These are phyloP conservation scores for Stephania japonica DNA, from an alignment of 164 flowering plant genomes.

Conservation along the genomic window DNA sequence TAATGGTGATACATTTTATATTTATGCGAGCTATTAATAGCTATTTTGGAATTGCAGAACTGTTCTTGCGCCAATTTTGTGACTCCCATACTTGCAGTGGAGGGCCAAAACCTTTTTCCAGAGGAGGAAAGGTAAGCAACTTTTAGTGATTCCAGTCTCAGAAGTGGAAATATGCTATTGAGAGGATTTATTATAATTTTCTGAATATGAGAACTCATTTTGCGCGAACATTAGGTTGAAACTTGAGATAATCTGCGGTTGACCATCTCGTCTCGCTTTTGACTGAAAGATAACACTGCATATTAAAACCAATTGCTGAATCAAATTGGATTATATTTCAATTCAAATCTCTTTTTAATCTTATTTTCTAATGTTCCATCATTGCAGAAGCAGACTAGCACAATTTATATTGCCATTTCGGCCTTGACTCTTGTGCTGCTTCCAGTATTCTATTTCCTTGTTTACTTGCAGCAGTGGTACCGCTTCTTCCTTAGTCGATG, in stretches of 20 bases:
- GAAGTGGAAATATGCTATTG: neutral
- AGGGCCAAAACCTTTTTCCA: conserved; percentile 57
- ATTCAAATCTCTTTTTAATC: neutral
- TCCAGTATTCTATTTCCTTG: conserved; percentile 72
- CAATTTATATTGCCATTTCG: conserved; percentile 63
- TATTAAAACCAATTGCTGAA: neutral
- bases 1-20: neutral
- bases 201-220: neutral
- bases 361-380: conserved; percentile 2
- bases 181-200: neutral
- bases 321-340: neutral
- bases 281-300: neutral
- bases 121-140: conserved; percentile 61
- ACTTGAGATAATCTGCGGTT: neutral
- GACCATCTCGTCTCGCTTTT: neutral
- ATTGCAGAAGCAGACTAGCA: conserved; percentile 68
- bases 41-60: conserved; percentile 38
- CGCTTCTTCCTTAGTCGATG: neutral
- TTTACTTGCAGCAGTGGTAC: conserved; percentile 76
- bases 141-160: conserved; percentile 5
- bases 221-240: neutral
- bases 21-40: neutral
- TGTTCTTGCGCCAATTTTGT: conserved; percentile 90
- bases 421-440: conserved; percentile 82
- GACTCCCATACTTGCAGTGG: conserved; percentile 84